phyloP scores from a whole-genome alignment of 129 eudicot genomes.

The Arctium minus region DNA sequence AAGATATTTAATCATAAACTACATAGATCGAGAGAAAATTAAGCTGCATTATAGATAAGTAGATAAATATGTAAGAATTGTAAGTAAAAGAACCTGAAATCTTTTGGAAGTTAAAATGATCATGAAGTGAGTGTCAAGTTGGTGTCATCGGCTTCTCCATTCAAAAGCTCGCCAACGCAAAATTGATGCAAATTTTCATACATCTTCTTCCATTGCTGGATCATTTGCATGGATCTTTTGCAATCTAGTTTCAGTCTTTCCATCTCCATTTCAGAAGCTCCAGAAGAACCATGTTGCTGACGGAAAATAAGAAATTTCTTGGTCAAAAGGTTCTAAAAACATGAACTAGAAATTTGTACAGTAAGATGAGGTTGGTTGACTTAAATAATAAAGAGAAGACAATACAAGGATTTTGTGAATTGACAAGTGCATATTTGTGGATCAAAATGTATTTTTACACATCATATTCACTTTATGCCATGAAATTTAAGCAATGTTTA shows the following conservation, averaged over 20 bases:
- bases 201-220: conserved; percentile 84
- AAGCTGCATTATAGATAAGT: not conserved
- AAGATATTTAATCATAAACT: not conserved
- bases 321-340: not conserved
- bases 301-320: not conserved
- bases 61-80: not conserved
- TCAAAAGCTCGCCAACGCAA: conserved; percentile 63
- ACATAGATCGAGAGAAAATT: not conserved
- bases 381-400: not conserved
- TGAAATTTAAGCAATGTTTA: not conserved
- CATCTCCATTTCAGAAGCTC: conserved; percentile 75
- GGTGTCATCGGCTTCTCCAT: conserved; percentile 28
- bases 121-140: conserved; percentile 5
- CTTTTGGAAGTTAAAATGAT: not conserved
- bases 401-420: not conserved
- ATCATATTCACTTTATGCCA: not conserved
- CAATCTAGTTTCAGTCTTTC: conserved; percentile 63
- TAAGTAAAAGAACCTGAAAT: not conserved
- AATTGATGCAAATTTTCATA: conserved; percentile 67
- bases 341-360: not conserved
- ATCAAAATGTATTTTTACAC: not conserved
- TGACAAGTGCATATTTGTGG: not conserved
- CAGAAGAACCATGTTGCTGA: conserved; percentile 84
- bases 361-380: not conserved
- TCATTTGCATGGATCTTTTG: conserved; percentile 57